These are phyloP conservation scores for Exophiala bonariae DNA, from an alignment of 2,329 filamentous ascomycete genomes.

Conservation along the genomic window DNA sequence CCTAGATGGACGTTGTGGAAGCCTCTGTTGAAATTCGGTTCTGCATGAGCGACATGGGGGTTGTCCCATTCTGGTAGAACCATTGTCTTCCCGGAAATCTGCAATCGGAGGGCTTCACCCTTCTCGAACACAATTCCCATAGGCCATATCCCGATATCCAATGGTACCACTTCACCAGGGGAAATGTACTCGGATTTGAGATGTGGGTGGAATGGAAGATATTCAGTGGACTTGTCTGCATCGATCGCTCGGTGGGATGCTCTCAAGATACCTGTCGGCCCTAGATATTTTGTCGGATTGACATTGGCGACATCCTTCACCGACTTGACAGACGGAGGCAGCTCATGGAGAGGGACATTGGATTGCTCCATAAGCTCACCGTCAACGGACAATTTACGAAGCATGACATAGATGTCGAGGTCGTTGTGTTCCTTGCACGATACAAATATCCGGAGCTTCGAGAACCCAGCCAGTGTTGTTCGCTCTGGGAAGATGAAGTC, in stretches of 20 bases:
- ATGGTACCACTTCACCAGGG: conserved; percentile 43
- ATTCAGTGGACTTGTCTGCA: conserved; percentile 30
- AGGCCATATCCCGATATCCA: conserved; percentile 51
- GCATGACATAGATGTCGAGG: conserved; percentile 45
- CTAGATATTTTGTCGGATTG: conserved; percentile 39
- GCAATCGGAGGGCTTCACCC: conserved; percentile 32
- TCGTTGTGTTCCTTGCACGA: conserved; percentile 45
- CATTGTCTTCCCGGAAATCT: conserved; percentile 17
- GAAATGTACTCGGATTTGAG: conserved; percentile 40
- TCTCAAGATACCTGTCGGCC: conserved; percentile 45
- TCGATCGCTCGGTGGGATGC: conserved; percentile 47
- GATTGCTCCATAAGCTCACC: conserved; percentile 45
- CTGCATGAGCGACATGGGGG: conserved; percentile 9
- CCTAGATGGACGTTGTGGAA: conserved; percentile 11
- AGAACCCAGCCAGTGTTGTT: conserved; percentile 42
- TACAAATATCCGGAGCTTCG: conserved; percentile 51
- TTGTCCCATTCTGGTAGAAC: conserved; percentile 16
- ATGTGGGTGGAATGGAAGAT: conserved; percentile 43
- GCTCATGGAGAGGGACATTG: conserved; percentile 43
- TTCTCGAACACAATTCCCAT: conserved; percentile 50
- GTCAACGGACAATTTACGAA: conserved; percentile 46
- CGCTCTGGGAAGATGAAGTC: conserved; percentile 39
- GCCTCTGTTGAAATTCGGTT: conserved; percentile 12
- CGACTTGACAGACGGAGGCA: conserved; percentile 27
- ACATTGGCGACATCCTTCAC: conserved; percentile 39